These are phyloP conservation scores for Lathyrus aphaca DNA, from an alignment of 306 rosid genomes.

Conservation along the genomic window DNA sequence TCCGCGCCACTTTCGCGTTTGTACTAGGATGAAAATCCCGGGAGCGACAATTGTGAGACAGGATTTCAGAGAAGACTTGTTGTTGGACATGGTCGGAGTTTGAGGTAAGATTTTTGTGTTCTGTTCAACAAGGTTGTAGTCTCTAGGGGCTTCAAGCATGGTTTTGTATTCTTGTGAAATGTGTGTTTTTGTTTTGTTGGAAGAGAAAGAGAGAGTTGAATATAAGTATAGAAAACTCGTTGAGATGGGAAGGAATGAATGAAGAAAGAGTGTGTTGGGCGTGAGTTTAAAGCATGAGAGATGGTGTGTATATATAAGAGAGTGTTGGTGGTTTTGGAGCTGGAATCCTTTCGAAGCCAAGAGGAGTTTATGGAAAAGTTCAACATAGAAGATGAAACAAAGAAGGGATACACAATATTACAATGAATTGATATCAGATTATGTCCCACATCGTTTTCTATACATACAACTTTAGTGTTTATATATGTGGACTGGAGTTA, in stretches of 20 bases:
- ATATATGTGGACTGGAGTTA: too few species aligned
- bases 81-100: constrained; percentile 70
- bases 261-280: constrained; percentile 47
- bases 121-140: constrained; percentile 60
- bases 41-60: constrained; percentile 71
- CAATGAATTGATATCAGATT: too few species aligned
- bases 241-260: not conserved
- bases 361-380: too few species aligned
- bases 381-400: too few species aligned
- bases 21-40: too few species aligned
- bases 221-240: not conserved
- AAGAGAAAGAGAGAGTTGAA: constrained; percentile 30
- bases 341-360: too few species aligned
- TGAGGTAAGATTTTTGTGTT: constrained; percentile 61
- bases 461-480: too few species aligned
- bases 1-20: too few species aligned
- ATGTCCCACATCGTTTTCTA: too few species aligned
- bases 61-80: constrained; percentile 73
- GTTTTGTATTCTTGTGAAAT: constrained; percentile 31
- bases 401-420: too few species aligned
- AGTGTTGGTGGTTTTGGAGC: too few species aligned
- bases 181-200: constrained; percentile 20
- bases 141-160: constrained; percentile 95
- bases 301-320: constrained; percentile 68
- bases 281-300: constrained; percentile 64